phyloP scores from a whole-genome alignment of 2,329 filamentous ascomycete genomes.

The Diaporthe sp. region DNA sequence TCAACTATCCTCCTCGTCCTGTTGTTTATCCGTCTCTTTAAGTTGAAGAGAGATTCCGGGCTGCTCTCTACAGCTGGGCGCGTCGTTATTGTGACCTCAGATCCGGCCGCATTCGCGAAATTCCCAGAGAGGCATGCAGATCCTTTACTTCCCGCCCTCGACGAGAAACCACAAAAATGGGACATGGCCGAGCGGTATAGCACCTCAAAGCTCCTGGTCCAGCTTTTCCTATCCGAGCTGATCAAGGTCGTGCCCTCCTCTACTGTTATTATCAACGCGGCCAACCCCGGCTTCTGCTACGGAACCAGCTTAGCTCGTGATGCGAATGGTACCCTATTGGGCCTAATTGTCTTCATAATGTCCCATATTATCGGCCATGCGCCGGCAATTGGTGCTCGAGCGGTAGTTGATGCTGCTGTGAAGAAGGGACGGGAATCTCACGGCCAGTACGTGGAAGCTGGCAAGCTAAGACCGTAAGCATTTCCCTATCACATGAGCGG shows the following conservation, averaged over 20 bases:
- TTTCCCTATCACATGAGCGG: neutral
- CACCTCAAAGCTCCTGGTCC: slow-evolving; percentile 49
- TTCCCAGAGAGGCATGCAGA: slow-evolving; percentile 42
- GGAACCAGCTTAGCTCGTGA: slow-evolving; percentile 32
- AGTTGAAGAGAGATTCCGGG: neutral
- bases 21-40: neutral
- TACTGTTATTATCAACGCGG: slow-evolving; percentile 43
- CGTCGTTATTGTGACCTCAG: slow-evolving; percentile 43
- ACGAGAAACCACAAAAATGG: slow-evolving; percentile 35
- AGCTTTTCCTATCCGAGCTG: slow-evolving; percentile 52
- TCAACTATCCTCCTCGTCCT: slow-evolving; percentile 29
- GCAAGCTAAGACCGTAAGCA: slow-evolving; percentile 21
- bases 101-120: slow-evolving; percentile 42
- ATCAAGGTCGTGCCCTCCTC: slow-evolving; percentile 45
- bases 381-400: neutral
- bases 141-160: slow-evolving; percentile 43
- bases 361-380: neutral
- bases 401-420: slow-evolving; percentile 5
- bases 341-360: neutral
- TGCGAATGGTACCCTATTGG: neutral
- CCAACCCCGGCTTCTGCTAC: slow-evolving; percentile 42
- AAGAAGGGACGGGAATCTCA: slow-evolving; percentile 17
- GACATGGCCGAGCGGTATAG: slow-evolving; percentile 41
- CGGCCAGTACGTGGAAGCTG: slow-evolving; percentile 8
- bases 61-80: neutral